phyloP scores from a whole-genome alignment of 2,329 filamentous ascomycete genomes.

The Chrysoporthe deuterocubensis region DNA sequence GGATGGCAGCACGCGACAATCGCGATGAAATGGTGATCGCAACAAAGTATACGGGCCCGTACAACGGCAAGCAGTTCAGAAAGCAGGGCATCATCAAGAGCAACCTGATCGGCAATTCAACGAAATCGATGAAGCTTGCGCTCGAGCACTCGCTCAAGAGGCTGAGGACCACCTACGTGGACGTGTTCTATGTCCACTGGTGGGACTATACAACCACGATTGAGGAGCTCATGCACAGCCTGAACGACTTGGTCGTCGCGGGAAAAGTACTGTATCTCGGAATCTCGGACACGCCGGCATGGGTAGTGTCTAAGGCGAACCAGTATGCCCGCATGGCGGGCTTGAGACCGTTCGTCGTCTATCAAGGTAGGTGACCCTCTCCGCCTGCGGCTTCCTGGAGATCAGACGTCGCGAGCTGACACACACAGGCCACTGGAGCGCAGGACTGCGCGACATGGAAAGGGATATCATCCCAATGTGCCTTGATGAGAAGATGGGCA shows the following conservation, averaged over 20 bases:
- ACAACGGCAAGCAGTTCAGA: slow-evolving; percentile 34
- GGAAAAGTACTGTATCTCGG: slow-evolving; percentile 40
- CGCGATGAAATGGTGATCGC: slow-evolving; percentile 59
- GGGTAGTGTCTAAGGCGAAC: slow-evolving; percentile 37
- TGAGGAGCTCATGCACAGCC: slow-evolving; percentile 35
- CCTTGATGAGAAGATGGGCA: slow-evolving; percentile 50
- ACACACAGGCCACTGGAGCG: slow-evolving; percentile 2
- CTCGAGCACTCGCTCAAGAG: slow-evolving; percentile 47
- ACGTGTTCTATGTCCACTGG: slow-evolving; percentile 39
- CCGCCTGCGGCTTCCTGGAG: neutral
- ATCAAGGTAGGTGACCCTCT: slow-evolving; percentile 43
- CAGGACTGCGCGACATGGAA: slow-evolving; percentile 41
- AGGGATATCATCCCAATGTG: slow-evolving; percentile 49
- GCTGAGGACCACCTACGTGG: slow-evolving; percentile 42
- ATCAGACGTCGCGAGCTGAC: neutral
- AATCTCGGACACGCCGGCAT: slow-evolving; percentile 38
- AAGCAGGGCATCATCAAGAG: slow-evolving; percentile 22
- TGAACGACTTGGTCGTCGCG: slow-evolving; percentile 34
- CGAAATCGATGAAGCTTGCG: slow-evolving; percentile 43
- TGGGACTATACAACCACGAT: slow-evolving; percentile 35
- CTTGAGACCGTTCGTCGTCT: slow-evolving; percentile 39
- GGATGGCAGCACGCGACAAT: slow-evolving; percentile 53
- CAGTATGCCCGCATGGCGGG: slow-evolving; percentile 36
- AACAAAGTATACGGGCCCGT: slow-evolving; percentile 56
- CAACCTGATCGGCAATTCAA: slow-evolving; percentile 52